A percentile compares a stretch with the other conserved stretches of the same genome.
phyloP scores from a whole-genome alignment of 306 rosid species.

The Purshia tridentata region DNA sequence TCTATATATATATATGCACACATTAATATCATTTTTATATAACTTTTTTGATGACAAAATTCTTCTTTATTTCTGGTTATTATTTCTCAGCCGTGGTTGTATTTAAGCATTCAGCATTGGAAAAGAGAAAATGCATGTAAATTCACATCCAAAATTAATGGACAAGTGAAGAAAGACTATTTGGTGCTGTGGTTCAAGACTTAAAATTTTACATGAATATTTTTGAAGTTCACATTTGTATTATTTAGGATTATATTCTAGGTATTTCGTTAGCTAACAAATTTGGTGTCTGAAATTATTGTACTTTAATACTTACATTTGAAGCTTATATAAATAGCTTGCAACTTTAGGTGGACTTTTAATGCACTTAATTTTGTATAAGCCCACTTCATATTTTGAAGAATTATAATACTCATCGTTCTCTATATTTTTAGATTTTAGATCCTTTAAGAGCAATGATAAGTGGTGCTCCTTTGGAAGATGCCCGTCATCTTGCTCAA shows the following conservation, averaged over 20 bases:
- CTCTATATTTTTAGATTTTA: slow-evolving; percentile 56
- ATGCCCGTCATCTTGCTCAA: slow-evolving; percentile 98
- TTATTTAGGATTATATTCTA: not conserved
- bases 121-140: not conserved
- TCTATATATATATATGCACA: not conserved
- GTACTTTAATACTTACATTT: not conserved
- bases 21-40: not conserved
- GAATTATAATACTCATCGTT: slow-evolving; percentile 7
- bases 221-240: not conserved
- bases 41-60: not conserved
- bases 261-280: not conserved
- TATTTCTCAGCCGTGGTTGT: slow-evolving; percentile 4
- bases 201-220: not conserved
- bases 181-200: not conserved
- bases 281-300: not conserved
- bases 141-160: not conserved
- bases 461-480: slow-evolving; percentile 85
- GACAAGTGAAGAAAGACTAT: not conserved
- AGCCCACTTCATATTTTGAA: not conserved
- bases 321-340: slow-evolving; percentile 6
- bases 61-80: not conserved
- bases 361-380: not conserved
- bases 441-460: slow-evolving; percentile 97
- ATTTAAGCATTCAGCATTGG: not conserved
- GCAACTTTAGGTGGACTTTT: not conserved